These are phyloP conservation scores for Kazachstania psychrophila DNA, from an alignment of 805 yeast species.

Conservation along the genomic window DNA sequence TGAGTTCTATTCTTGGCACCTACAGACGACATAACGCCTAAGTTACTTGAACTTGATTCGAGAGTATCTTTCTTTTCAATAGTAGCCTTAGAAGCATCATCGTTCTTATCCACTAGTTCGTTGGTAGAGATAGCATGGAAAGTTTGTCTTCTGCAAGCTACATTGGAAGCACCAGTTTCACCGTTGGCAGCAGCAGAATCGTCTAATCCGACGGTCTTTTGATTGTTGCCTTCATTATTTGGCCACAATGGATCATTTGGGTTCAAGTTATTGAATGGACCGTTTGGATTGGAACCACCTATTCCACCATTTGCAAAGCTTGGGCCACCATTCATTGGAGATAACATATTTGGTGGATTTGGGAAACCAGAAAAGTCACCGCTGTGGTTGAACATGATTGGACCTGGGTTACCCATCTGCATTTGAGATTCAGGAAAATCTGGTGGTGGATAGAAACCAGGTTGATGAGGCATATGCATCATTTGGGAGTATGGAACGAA, in stretches of 20 bases:
- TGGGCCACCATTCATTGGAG: slow-evolving; percentile 4
- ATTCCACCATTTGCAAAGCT: slow-evolving; percentile 4
- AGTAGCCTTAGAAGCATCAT: neutral
- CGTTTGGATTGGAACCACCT: slow-evolving; percentile 1
- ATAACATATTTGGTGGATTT: slow-evolving; percentile 2
- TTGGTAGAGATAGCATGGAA: slow-evolving; percentile 25
- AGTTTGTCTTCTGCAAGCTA: slow-evolving; percentile 28
- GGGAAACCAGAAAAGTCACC: slow-evolving; percentile 14
- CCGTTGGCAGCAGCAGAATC: slow-evolving; percentile 11
- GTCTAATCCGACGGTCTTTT: slow-evolving; percentile 5
- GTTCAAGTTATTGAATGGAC: slow-evolving; percentile 2
- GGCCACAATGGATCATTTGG: slow-evolving; percentile 18
- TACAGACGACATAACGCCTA: slow-evolving; percentile 7
- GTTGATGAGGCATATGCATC: slow-evolving; percentile 27
- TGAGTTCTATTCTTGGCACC: slow-evolving; percentile 20
- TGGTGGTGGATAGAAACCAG: slow-evolving; percentile 21
- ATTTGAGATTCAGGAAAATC: slow-evolving; percentile 13
- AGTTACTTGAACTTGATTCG: neutral
- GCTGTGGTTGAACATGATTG: slow-evolving; percentile 11
- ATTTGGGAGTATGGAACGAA: slow-evolving; percentile 27
- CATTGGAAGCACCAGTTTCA: slow-evolving; percentile 7
- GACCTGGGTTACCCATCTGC: slow-evolving; percentile 5
- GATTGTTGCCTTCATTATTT: slow-evolving; percentile 5
- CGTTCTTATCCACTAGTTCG: slow-evolving; percentile 10
- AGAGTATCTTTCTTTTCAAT: neutral